Base-by-base conservation (phyloP, 805 yeast species). In the Zygoascus ofunaensis region DNA sequence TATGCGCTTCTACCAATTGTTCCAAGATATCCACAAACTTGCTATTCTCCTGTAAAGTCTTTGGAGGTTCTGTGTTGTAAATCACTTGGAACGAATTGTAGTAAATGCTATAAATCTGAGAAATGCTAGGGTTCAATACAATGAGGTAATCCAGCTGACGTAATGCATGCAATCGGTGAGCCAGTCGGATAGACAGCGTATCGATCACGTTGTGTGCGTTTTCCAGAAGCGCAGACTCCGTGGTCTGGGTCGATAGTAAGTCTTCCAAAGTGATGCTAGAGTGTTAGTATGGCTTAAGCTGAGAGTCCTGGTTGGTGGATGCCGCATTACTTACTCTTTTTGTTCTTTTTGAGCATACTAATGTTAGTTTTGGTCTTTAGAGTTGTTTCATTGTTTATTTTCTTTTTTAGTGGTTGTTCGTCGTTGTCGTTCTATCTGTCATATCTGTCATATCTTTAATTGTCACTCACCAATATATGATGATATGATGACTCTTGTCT, bases 101-200 rank as follows among this genome's bases (percentile, higher is more conserved):
- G 64, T 90, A 90, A 39, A 80, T 64, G 54, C 76, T 71, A 66
- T 87, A 86, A 19, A 84, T 80, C 53, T 76, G 77, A 8, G 90
- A 82, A 42, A 90, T 80, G 55, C 85, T 78, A 4, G 97, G 97
- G 59, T 90, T 90, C 49, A 90, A 63, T 45, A 87, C 81, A 39
- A 82, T 87, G 53, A 89, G 73, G 60, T 87, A 90, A 0, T 96
- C 96, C 44, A 90, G 65, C 37, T 73, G 68, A 50, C 90, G 73
- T 51, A 90, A 77, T 23, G 80, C 81, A 26, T 73, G 71, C 15
- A 87, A 61, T 49, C 96, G 69, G 43, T 80, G 76, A 5, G 94
- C 85, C 44, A 87, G 56, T 17, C 70, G 15, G 15, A 37, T 26
- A 10, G 41, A 24, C 32, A 37, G 20, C 10, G 21, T 26, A 8